Evolutionary conservation across 208 protist genomes (phyloP), one percentile per base, ranked within the genome.

Genomic region (Wallacemonas sp.): DNA sequence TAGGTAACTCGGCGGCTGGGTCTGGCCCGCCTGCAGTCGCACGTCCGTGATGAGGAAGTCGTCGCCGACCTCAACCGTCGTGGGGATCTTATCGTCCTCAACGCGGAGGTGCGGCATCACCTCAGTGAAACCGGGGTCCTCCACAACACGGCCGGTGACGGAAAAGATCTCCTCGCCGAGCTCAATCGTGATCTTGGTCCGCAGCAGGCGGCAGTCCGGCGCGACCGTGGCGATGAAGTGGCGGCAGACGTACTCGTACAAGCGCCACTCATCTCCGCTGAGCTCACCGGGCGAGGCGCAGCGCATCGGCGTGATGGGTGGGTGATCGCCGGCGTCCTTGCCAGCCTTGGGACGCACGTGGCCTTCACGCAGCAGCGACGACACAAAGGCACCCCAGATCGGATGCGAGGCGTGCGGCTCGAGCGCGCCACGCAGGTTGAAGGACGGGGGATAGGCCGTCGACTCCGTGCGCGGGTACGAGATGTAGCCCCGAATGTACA

Each of bases 401-500:
- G 81, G 63, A 71, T 80, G 61, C 54, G 60, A 65, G 24, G 76
- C 55, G 55, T 95, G 92, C 36, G 78, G 71, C 21, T 77, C 70
- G 32, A 97, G 74, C 1, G 78, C 41, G 44, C 75, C 78, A 5
- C 33, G 57, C 11, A 98, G 74, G 65, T 98, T 85, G 63, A 98
- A 98, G 29, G 74, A 85, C 0, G 76, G 58, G n/a, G 95, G 94
- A 77, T 98, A 99, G 19, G 84, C 80, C 9, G 92, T 98, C 17
- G 87, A 95, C 74, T 99, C 98, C 9, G 98, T 99, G n/a, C 98
- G 84, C 1, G 98, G 98, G 76, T 99, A 99, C 1, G 91, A 98
- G 54, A 99, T 97, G 62, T 98, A 97, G n/a, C 98, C 98, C 30
- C 83, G 70, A 26, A 96, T 94, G 84, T 99, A 99, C 38, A 99